Base-by-base conservation (phyloP, 2,329 filamentous ascomycete genomes). In the Rachicladosporium sp. region DNA sequence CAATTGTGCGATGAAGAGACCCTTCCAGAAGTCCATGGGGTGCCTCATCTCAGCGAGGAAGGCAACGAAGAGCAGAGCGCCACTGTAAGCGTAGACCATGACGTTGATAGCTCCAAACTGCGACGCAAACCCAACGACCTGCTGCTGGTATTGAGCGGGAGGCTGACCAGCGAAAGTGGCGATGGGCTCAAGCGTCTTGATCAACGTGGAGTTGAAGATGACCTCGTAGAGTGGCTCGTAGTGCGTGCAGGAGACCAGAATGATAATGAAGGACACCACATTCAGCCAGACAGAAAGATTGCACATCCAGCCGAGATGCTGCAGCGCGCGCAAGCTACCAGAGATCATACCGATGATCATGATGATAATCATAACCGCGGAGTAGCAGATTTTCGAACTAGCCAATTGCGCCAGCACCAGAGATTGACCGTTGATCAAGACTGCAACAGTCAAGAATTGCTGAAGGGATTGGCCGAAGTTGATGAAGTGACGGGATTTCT, bases 221-320 rank as follows among this genome's bases (percentile, higher is more conserved):
- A 45, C 53, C 15, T 46, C 48, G 45, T 69, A 74, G 41, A 73
- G 71, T 0, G 73, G 72, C 2, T 33, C 23, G 21, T 62, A 67
- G 41, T 70, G 58, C 1, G 70, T 64, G 4, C 66, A 64, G 3
- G 69, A 67, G 13, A 66, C 70, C 67, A 76, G 74, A 9, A 49
- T 46, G 46, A 75, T 66, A 37, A 76, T 68, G 45, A 70, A 41
- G 30, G 36, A 62, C 15, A 71, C 46, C 15, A 76, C 46, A 43
- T 74, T 76, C 35, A 76, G 48, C 66, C 69, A 76, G 4, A 77
- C 66, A 1, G 71, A 66, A 10, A 68, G 48, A 46, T 73, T 76
- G 10, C 73, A 72, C 2, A 76, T 51, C 66, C 70, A 74, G 4
- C 70, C 69, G 40, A 71, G 71, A 10, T 62, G 56, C 48, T 69